A percentile compares a stretch with the other conserved stretches of the same genome.
Evolutionary conservation across 805 yeast species (phyloP).

Genomic region (Metschnikowia sp.): DNA sequence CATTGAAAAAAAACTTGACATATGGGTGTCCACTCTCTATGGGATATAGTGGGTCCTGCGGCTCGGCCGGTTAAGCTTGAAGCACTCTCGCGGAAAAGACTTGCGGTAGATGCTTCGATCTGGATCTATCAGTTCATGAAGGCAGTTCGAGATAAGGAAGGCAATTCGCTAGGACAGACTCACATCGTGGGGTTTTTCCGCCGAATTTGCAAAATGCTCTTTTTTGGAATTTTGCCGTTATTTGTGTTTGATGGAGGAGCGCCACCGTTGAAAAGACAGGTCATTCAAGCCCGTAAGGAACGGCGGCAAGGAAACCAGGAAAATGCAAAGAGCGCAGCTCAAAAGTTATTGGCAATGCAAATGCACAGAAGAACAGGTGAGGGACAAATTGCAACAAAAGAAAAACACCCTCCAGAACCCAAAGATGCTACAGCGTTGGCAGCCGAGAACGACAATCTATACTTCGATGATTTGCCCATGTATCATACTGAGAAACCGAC

Average conservation of each 20-base stretch:
- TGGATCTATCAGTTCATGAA: constrained; percentile 97
- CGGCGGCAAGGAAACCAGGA: constrained; percentile 72
- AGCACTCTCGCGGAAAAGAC: constrained; percentile 66
- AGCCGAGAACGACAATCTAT: constrained; percentile 9
- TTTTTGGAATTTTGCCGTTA: constrained; percentile 82
- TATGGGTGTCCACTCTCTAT: constrained; percentile 95
- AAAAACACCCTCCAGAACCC: background rate
- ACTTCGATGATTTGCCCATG: constrained; percentile 27
- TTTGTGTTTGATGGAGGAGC: constrained; percentile 97
- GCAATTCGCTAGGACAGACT: constrained; percentile 70
- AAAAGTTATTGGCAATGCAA: constrained; percentile 73
- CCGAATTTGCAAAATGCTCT: constrained; percentile 84
- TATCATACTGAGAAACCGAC: constrained; percentile 11
- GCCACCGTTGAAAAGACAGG: constrained; percentile 74
- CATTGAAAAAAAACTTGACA: background rate
- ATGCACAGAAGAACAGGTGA: constrained; percentile 45
- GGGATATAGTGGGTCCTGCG: constrained; percentile 88
- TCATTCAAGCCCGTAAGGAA: constrained; percentile 70
- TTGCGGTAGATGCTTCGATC: constrained; percentile 97
- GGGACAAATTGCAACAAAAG: constrained; percentile 24
- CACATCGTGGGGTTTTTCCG: constrained; percentile 96
- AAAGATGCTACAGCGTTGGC: background rate
- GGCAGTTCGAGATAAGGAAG: constrained; percentile 86
- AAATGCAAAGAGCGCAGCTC: constrained; percentile 71
- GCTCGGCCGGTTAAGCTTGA: constrained; percentile 90